These are phyloP conservation scores for Trypanosoma melophagium DNA, from an alignment of 208 protist species.

Conservation along the genomic window DNA sequence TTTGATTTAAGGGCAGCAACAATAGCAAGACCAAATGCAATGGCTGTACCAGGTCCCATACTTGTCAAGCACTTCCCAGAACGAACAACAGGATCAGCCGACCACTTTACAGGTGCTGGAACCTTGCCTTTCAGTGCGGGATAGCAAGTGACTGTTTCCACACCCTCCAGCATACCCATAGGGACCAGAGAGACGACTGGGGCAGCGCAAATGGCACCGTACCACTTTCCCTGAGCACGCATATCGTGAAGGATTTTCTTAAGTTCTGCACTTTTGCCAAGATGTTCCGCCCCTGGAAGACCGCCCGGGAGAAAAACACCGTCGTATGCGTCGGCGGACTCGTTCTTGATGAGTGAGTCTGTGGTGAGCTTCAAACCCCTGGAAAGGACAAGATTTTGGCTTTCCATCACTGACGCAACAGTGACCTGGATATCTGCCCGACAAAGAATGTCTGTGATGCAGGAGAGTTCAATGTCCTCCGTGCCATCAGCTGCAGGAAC, in stretches of 20 bases:
- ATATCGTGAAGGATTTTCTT: constrained; percentile 76
- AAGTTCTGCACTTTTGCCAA: constrained; percentile 57
- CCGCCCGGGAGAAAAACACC: constrained; percentile 83
- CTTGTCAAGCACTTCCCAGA: constrained; percentile 85
- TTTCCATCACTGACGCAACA: constrained; percentile 74
- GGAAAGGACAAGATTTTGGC: constrained; percentile 53
- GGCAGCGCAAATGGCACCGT: constrained; percentile 85
- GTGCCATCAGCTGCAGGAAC: constrained; percentile 80
- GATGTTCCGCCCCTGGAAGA: constrained; percentile 64
- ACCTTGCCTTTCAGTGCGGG: constrained; percentile 73
- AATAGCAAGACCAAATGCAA: constrained; percentile 79
- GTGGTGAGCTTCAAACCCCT: constrained; percentile 61
- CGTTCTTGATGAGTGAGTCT: constrained; percentile 60
- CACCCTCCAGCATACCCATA: constrained; percentile 74
- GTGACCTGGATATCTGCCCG: constrained; percentile 73
- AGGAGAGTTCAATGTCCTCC: constrained; percentile 88
- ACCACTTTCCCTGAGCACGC: constrained; percentile 57
- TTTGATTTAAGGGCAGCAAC: constrained; percentile 60
- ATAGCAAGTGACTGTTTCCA: constrained; percentile 78
- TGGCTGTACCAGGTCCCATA: constrained; percentile 80
- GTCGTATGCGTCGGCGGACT: constrained; percentile 62
- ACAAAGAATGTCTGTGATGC: constrained; percentile 79
- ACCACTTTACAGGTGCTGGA: constrained; percentile 54
- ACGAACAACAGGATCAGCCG: constrained; percentile 62
- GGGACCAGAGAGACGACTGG: constrained; percentile 63